A percentile compares a stretch with the other conserved stretches of the same genome.
These are phyloP conservation scores for Megacollybia marginata DNA, from an alignment of 768 basidiomycete species.

Conservation along the genomic window DNA sequence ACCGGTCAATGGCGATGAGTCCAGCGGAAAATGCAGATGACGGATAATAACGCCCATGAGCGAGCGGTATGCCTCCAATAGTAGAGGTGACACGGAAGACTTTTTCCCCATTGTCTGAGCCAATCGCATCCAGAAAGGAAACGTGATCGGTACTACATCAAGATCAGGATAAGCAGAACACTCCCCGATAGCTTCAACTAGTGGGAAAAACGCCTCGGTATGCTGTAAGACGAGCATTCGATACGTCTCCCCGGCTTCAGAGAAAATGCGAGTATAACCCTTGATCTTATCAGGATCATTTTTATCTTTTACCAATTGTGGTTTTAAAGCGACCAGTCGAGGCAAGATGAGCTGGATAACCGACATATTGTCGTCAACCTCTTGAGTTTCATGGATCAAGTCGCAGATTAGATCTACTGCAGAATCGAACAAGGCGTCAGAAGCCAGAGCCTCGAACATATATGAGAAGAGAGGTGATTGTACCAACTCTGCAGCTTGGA, in stretches of 20 bases:
- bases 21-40: slow-evolving; percentile 87
- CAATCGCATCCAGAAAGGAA: slow-evolving; percentile 97
- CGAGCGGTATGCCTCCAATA: slow-evolving; percentile 74
- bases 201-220: slow-evolving; percentile 86
- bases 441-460: slow-evolving; percentile 77
- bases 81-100: slow-evolving; percentile 61
- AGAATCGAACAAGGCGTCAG: slow-evolving; percentile 85
- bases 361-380: slow-evolving; percentile 88
- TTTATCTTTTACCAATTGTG: slow-evolving; percentile 46
- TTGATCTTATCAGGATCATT: slow-evolving; percentile 86
- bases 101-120: slow-evolving; percentile 84
- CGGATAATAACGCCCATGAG: slow-evolving; percentile 82
- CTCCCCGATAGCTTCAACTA: slow-evolving; percentile 90
- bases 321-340: slow-evolving; percentile 67
- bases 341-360: slow-evolving; percentile 87
- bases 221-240: slow-evolving; percentile 83
- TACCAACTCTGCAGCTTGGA: slow-evolving; percentile 54
- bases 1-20: slow-evolving; percentile 52
- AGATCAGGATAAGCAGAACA: slow-evolving; percentile 91
- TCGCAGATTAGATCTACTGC: slow-evolving; percentile 92
- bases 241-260: slow-evolving; percentile 98
- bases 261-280: slow-evolving; percentile 85
- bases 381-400: slow-evolving; percentile 96
- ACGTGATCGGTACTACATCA: slow-evolving; percentile 95
- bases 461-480: slow-evolving; percentile 75